Evolutionary conservation across 1,284 basidiomycete genomes (phyloP), one percentile per base, ranked within the genome.

Genomic region (Coriolopsis trogii): DNA sequence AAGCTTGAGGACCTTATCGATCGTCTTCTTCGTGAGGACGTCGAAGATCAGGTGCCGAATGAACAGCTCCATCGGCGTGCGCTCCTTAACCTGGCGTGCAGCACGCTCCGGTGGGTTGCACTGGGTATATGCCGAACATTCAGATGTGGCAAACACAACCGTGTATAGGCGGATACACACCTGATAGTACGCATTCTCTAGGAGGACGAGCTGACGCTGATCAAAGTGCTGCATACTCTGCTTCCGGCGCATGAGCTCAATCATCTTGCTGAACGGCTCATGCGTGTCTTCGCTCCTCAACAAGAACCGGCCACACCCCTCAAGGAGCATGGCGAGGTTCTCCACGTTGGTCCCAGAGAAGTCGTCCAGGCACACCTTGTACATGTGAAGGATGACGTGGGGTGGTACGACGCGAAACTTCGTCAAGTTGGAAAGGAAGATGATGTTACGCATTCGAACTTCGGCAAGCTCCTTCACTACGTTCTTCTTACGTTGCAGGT

Each of bases 171-270:
- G 50, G 41, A 34, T 24, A 16, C 25, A 21, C 54, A 92, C 92
- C 79, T 94, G 94, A 68, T 98, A 99, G 70, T 98, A 99, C 0
- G 97, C 97, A 67, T 99, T 99, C 71, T 99, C 97, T 26, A 99
- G 82, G 60, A 98, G 74, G 24, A 98, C 78, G 4, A 88, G 76
- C 63, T 97, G 93, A 10, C 95, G 79, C 64, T 93, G 88, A 70
- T 99, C 95, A 34, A 99, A 84, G 65, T 98, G 93, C 59, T 92
- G 88, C 70, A 93, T 82, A 48, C 80, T 89, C 74, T 98, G 94
- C 73, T 99, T 99, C 42, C 96, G 84, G 51, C 91, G 83, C 88
- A 98, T 91, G 39, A 96, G 78, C 63, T 99, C 96, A 41, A 99
- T 78, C 91, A 93, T 91, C 18, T 86, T 87, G 37, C 78, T 72